Percentiles rank a stretch among this genome's conserved stretches.
Conservation (phyloP, 805 yeast genomes). For the Lipomyces yamanashiensis region DNA sequence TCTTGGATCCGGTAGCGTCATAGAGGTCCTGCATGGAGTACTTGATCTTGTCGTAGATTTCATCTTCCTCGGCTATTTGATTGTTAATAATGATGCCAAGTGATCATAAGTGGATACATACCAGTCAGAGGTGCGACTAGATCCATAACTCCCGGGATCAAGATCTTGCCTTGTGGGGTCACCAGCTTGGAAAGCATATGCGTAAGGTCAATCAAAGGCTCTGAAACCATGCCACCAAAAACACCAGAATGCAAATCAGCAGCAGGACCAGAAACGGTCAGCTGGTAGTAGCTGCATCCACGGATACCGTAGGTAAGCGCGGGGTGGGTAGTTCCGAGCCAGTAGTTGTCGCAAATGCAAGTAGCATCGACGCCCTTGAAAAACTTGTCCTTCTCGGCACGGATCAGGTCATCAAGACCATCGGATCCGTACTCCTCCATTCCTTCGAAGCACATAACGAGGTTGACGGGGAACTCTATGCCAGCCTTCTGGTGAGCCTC, state of each 20-base stretch:
- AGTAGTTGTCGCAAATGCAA: constrained; percentile 94
- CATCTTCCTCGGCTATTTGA: constrained; percentile 58
- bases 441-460: constrained; percentile 89
- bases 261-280: constrained; percentile 83
- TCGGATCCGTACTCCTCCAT: constrained; percentile 98
- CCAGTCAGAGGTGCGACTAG: constrained; percentile 94
- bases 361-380: constrained; percentile 92
- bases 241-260: constrained; percentile 98
- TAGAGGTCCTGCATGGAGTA: constrained; percentile 83
- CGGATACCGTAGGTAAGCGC: constrained; percentile 96
- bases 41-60: constrained; percentile 82
- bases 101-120: neutral
- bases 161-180: constrained; percentile 77
- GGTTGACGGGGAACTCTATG: constrained; percentile 88
- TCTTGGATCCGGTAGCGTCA: constrained; percentile 84
- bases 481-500: constrained; percentile 88
- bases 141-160: constrained; percentile 85
- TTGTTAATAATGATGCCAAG: neutral
- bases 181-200: constrained; percentile 79
- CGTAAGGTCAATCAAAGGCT: constrained; percentile 93
- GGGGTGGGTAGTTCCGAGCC: constrained; percentile 98
- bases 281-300: constrained; percentile 92
- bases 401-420: constrained; percentile 85
- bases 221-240: constrained; percentile 96
- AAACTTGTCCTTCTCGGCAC: constrained; percentile 74